These are phyloP conservation scores for Quercus alba DNA, from an alignment of 306 rosid species.

Conservation along the genomic window DNA sequence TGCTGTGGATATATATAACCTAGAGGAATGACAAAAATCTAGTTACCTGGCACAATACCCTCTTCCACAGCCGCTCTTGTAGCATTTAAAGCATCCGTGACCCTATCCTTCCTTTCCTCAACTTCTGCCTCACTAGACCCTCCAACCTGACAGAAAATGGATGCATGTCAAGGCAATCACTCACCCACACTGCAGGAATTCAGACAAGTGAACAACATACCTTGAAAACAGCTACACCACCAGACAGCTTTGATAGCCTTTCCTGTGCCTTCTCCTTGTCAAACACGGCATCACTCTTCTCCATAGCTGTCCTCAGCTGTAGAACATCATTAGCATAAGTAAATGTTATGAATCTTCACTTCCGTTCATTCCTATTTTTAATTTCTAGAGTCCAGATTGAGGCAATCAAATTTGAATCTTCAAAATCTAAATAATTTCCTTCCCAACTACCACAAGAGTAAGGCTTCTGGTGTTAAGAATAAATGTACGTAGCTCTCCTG, in stretches of 20 bases:
- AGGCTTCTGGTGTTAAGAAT: too few species aligned
- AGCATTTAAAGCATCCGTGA: conserved; percentile 93
- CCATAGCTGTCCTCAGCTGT: conserved; percentile 75
- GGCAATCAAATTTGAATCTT: not conserved
- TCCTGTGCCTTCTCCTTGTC: conserved; percentile 97
- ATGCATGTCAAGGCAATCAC: conserved; percentile 5
- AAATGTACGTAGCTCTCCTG: not conserved
- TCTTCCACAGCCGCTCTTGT: conserved; percentile 96
- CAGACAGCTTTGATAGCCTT: conserved; percentile 82
- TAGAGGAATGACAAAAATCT: not conserved
- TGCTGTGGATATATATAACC: not conserved
- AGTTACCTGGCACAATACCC: conserved; percentile 88
- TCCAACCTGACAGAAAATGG: conserved; percentile 63
- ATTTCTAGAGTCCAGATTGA: not conserved
- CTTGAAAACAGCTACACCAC: conserved; percentile 96
- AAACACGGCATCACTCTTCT: conserved; percentile 65
- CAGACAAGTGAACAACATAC: conserved; percentile 36
- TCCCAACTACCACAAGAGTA: not conserved
- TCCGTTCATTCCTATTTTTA: not conserved
- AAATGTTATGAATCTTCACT: not conserved
- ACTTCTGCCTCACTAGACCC: conserved; percentile 93
- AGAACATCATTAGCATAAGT: conserved; percentile 16
- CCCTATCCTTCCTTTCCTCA: conserved; percentile 96
- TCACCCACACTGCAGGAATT: not conserved
- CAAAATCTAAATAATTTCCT: not conserved